Evolutionary conservation across 345 rosid species (phyloP).

Genomic region (Eucalyptus sp.): DNA sequence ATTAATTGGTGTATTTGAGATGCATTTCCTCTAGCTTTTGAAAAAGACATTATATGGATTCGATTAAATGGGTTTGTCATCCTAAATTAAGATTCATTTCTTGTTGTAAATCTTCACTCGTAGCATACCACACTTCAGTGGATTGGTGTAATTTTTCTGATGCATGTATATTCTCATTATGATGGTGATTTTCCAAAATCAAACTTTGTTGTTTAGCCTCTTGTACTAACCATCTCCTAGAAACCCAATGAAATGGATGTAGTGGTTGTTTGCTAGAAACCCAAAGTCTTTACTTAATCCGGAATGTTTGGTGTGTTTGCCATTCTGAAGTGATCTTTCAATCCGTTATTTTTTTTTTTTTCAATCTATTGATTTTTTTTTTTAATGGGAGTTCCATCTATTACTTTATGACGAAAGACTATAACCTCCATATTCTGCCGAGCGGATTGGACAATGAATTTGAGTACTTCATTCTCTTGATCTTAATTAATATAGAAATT

Average conservation of each 20-base stretch:
- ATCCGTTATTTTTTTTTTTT: no score
- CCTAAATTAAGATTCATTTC: background rate
- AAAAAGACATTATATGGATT: background rate
- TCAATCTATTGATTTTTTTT: no score
- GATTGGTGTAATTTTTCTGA: background rate
- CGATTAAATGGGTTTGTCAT: background rate
- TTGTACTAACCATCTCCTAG: background rate
- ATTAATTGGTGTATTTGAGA: background rate
- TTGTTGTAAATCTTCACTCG: background rate
- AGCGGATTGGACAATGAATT: background rate
- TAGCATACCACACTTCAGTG: background rate
- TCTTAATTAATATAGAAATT: no score
- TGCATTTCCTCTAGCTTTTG: background rate
- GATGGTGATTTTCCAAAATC: background rate
- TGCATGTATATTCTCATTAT: background rate
- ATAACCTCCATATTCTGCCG: background rate
- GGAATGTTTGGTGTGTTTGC: no score
- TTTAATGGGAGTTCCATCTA: no score
- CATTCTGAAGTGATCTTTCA: no score
- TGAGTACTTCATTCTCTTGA: background rate
- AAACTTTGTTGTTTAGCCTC: background rate
- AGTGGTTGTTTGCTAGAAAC: background rate
- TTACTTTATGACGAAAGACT: no score
- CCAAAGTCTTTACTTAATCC: background rate
- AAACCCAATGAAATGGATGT: background rate